A percentile compares a stretch with the other conserved stretches of the same genome.
phyloP scores from a whole-genome alignment of 306 rosid species.

The apple (Malus domestica) region ASM211411v1 NC_041790.1:7008001-7008500 shows the following conservation, averaged over 20 bases:
- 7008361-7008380: neutral
- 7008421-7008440: neutral
- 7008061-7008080: neutral
- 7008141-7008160: neutral
- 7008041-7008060: neutral
- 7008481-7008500: conserved; percentile 79
- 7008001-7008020: neutral
- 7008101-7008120: neutral
- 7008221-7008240: neutral
- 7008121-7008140: neutral
- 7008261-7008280: neutral
- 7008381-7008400: neutral
- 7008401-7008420: neutral
- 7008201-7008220: neutral
- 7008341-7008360: neutral
- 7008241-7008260: neutral
- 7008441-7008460: conserved; percentile 83
- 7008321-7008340: neutral
- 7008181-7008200: neutral
- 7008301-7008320: neutral
- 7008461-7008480: conserved; percentile 65
- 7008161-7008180: neutral
- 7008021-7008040: neutral
- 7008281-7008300: neutral
- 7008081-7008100: neutral